Conservation (phyloP, 163 green algal species). For the Scenedesmus sp. region DNA sequence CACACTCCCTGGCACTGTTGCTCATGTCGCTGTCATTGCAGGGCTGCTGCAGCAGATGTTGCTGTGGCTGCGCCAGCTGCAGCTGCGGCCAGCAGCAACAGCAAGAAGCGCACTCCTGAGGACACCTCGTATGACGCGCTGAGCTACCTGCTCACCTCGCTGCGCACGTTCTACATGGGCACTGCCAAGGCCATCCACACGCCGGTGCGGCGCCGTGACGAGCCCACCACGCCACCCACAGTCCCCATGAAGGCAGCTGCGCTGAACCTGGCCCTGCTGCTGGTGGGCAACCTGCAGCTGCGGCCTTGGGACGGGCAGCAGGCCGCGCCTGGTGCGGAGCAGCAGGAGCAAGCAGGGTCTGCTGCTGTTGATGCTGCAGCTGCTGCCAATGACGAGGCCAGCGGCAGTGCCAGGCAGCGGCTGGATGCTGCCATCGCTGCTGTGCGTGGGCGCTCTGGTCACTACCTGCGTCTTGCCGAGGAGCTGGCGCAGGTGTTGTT, state of each 20-base stretch:
- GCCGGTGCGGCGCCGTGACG: slow-evolving; percentile 73
- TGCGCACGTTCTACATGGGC: slow-evolving; percentile 81
- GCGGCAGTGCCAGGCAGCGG: background rate
- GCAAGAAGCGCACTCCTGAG: slow-evolving; percentile 41
- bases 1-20: background rate
- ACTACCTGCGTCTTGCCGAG: slow-evolving; percentile 74
- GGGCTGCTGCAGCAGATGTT: background rate
- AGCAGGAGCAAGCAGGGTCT: background rate
- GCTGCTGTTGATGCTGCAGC: background rate
- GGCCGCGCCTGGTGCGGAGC: background rate
- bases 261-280: slow-evolving; percentile 69
- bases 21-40: background rate
- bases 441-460: slow-evolving; percentile 32
- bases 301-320: slow-evolving; percentile 30
- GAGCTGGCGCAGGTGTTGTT: slow-evolving; percentile 81
- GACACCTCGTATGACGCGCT: slow-evolving; percentile 58
- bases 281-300: slow-evolving; percentile 72
- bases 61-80: background rate
- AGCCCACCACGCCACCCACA: slow-evolving; percentile 49
- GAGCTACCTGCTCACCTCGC: slow-evolving; percentile 51
- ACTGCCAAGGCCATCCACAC: slow-evolving; percentile 88
- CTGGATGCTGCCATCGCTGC: slow-evolving; percentile 19
- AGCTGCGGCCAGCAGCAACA: background rate
- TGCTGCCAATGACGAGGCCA: background rate
- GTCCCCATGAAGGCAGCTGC: slow-evolving; percentile 64